A percentile compares a stretch with the other conserved stretches of the same genome.
Conservation (phyloP, 176 grass and related monocot genomes). For the Oryza punctata region DNA sequence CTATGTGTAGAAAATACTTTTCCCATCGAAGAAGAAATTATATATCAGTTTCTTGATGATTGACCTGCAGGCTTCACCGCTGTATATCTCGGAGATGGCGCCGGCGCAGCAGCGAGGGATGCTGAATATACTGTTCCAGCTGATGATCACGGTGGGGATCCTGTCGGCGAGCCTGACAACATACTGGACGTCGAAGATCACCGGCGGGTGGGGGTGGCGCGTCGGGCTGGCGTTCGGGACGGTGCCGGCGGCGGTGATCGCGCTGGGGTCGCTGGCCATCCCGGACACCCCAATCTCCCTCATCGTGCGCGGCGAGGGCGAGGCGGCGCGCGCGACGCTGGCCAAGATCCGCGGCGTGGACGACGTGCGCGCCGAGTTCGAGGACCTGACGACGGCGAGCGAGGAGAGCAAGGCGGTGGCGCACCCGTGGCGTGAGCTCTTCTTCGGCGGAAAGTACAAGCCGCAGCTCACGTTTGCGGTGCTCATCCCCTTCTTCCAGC, state of each 20-base stretch:
- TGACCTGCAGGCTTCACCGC: conserved; percentile 26
- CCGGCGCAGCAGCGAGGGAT: conserved; percentile 54
- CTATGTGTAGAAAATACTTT: too few relatives aligned
- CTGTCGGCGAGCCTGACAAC: conserved; percentile 47
- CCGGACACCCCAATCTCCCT: conserved; percentile 53
- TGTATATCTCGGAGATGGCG: conserved; percentile 59
- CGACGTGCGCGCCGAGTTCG: conserved; percentile 50
- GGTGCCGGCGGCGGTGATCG: conserved; percentile 44
- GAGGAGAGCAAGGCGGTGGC: conserved; percentile 41
- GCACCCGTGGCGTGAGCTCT: conserved; percentile 48
- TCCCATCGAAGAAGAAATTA: not conserved
- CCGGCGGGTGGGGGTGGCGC: conserved; percentile 50
- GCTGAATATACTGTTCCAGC: conserved; percentile 64
- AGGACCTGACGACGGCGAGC: conserved; percentile 17
- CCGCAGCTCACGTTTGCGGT: conserved; percentile 46
- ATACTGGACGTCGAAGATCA: conserved; percentile 31
- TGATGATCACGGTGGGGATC: conserved; percentile 62
- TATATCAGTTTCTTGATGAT: not conserved
- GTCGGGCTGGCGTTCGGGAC: conserved; percentile 41
- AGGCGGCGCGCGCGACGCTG: conserved; percentile 40
- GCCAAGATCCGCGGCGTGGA: conserved; percentile 41
- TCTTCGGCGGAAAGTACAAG: conserved; percentile 53
- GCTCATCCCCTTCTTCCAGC: conserved; percentile 56
- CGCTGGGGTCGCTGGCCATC: conserved; percentile 40
- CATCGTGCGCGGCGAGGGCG: conserved; percentile 28